phyloP scores from a whole-genome alignment of 75 land plant genomes.

The Sequoia sempervirens region DNA sequence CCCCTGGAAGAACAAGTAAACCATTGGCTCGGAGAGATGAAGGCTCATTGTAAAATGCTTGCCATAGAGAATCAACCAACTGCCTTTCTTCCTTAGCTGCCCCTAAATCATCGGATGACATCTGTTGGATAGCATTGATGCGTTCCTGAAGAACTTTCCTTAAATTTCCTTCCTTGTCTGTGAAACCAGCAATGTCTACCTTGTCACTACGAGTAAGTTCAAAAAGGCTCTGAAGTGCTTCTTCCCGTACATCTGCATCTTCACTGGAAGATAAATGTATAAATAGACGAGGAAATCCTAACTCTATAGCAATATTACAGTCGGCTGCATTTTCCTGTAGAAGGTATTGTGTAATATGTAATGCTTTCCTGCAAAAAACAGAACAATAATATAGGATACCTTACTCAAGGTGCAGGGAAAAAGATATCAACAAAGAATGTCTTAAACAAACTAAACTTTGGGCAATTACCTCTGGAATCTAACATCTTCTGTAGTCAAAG shows the following conservation, averaged over 20 bases:
- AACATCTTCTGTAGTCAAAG: conserved; percentile 61
- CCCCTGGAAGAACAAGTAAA: conserved; percentile 75
- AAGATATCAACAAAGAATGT: background rate
- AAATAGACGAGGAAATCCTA: conserved; percentile 72
- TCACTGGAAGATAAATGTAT: conserved; percentile 60
- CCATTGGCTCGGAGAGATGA: conserved; percentile 70
- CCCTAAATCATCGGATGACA: conserved; percentile 70
- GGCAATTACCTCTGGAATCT: conserved; percentile 68
- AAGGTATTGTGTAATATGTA: conserved; percentile 78
- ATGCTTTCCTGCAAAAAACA: conserved; percentile 72
- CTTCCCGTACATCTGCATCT: conserved; percentile 80
- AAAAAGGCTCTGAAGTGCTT: conserved; percentile 67
- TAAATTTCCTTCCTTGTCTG: conserved; percentile 45
- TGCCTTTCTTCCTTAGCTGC: conserved; percentile 76
- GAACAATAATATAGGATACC: conserved; percentile 1
- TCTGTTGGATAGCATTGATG: conserved; percentile 42
- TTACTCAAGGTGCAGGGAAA: background rate
- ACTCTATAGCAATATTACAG: conserved; percentile 50
- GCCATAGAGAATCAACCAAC: conserved; percentile 75
- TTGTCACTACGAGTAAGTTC: conserved; percentile 51
- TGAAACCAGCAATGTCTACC: background rate
- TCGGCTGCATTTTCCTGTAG: conserved; percentile 80
- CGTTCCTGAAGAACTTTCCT: conserved; percentile 56
- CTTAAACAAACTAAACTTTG: background rate
- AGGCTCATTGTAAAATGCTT: conserved; percentile 61